Evolutionary conservation across 805 yeast genomes (phyloP).

Genomic region (Nematodospora valgi): DNA sequence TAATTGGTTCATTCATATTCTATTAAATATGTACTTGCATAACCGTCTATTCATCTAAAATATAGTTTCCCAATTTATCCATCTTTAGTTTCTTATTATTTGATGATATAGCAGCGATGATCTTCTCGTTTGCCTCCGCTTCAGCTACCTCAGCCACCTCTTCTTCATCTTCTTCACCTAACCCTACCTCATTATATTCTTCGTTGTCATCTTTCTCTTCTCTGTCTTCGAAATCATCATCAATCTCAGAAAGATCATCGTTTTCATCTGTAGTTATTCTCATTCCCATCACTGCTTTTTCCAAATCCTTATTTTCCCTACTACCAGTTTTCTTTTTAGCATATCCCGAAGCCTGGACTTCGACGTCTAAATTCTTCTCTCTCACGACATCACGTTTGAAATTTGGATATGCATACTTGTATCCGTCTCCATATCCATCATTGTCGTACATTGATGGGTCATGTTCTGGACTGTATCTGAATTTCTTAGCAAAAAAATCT

Average conservation of each 20-base stretch:
- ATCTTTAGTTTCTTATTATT: constrained; percentile 68
- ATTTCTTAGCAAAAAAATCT: constrained; percentile 73
- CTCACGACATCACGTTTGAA: constrained; percentile 75
- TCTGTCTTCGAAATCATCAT: constrained; percentile 22
- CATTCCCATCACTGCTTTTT: constrained; percentile 70
- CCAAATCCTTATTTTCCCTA: constrained; percentile 59
- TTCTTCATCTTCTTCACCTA: constrained; percentile 44
- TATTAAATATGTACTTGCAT: neutral
- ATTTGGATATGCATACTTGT: constrained; percentile 69
- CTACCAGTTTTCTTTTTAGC: constrained; percentile 30
- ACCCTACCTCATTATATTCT: constrained; percentile 34
- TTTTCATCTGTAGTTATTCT: constrained; percentile 38
- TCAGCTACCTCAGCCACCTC: constrained; percentile 29
- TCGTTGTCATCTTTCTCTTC: constrained; percentile 28
- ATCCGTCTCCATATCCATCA: constrained; percentile 82
- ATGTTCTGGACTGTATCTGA: constrained; percentile 65
- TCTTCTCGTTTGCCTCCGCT: constrained; percentile 47
- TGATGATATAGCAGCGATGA: constrained; percentile 63
- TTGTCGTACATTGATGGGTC: constrained; percentile 73
- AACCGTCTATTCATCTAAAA: constrained; percentile 44
- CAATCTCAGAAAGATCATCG: constrained; percentile 18
- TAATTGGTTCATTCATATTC: too few relatives aligned
- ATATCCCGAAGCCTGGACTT: constrained; percentile 90
- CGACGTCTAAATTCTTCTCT: constrained; percentile 68
- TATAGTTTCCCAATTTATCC: constrained; percentile 82